Base-by-base conservation (phyloP, 2,329 filamentous ascomycete species). In the Tolypocladium tropicale region DNA sequence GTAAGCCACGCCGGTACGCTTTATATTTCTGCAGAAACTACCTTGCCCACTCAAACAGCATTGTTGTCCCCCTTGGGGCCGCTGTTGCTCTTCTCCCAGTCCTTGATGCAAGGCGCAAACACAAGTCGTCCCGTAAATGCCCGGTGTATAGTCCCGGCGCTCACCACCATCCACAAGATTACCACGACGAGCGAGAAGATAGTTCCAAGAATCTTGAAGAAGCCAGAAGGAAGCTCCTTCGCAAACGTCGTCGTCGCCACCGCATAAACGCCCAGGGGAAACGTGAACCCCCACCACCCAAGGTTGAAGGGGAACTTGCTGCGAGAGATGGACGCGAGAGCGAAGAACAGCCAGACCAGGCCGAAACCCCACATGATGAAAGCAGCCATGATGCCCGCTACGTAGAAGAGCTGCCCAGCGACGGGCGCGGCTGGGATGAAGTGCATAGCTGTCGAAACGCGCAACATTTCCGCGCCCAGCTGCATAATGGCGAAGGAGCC, bases 401-500 rank as follows among this genome's bases (percentile, higher is more conserved):
- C 72, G 60, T 86, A 86, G 6, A 85, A 72, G 3, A 85, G 73
- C 30, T 72, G n/a, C n/a, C n/a, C 67, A 0, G 68, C 67, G 25
- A 61, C 68, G 1, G 67, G 46, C n/a, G n/a, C n/a, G 66, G 61
- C 11, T 63, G 68, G 53, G 30, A 61, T 58, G 11, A 64, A 50
- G 12, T 55, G 72, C 2, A 76, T 71, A 33, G 72, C 73, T 0
- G 74, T 75, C n/a, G 86, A 80, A 0, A 72, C 70, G 54, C 60
- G 79, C 76, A 3, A 78, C 74, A 51, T 74, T 73, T n/a, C n/a
- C n/a, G n/a, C n/a, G 7, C 80, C 80, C 3, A 77, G 69, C 60
- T 80, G 75, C 67, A 79, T 74, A 41, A 78, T 76, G 52, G 74
- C 79, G 64, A 80, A 89, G 2, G 82, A 83, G 16, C 84, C 85